Base-by-base conservation (phyloP, 495 filamentous ascomycete genomes). In the Thermothielavioides terrestris region DNA sequence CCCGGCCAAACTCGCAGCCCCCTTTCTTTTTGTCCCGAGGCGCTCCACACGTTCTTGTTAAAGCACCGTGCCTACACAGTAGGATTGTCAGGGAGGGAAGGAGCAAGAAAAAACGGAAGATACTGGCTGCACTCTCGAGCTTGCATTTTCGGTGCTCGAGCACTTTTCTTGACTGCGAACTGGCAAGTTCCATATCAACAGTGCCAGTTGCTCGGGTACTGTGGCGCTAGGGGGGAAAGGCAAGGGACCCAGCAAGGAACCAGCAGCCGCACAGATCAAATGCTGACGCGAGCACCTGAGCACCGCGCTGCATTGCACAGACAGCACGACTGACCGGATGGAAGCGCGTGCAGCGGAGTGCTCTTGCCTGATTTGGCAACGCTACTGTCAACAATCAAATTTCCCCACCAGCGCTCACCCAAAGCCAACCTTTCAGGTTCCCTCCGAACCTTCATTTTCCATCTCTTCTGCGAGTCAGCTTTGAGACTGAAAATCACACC, bases 381-480 rank as follows among this genome's bases (percentile, higher is more conserved):
- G 45, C 53, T 50, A 45, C 47, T 65, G 62, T 65, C 62, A 65
- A 65, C 62, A 65, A 65, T 58, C 60, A 55, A 65, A 61, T 65
- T 65, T 63, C 62, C 62, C 62, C 60, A 63, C 62, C 51, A 52
- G 34, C 28, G 26, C 32, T 30, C 2, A 12, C 55, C 56, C 61
- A 53, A 58, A 57, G 42, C 42, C 25, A 36, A 37, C 49, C 53
- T 50, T 46, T 59, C 58, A 57, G 62, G 60, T 60, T 63, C 56
- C 60, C 52, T 51, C 55, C 46, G 41, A 58, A 57, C 55, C 60
- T 58, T 56, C 61, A 63, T 59, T 63, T 65, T 65, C 55, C 47
- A 61, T n/a, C 53, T 37, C 54, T 59, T 55, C 51, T 49, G 49
- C 60, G 55, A 38, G 27, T 52, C 54, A 34, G 39, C 50, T 53